phyloP scores from a whole-genome alignment of 345 rosid genomes.

The Populus ilicifolia region DNA sequence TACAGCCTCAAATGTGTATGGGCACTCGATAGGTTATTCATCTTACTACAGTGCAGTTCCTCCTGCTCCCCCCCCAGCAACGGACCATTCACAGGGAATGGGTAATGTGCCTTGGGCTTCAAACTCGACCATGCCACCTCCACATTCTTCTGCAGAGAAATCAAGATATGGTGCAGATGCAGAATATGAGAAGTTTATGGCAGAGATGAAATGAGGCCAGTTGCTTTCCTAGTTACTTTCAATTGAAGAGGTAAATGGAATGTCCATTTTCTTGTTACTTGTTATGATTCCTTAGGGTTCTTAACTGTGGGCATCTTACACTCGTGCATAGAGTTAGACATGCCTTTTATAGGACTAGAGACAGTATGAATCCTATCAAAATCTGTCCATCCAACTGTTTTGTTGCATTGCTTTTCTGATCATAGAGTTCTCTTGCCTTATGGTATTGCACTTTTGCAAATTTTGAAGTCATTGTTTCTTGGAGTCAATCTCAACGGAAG shows the following conservation, averaged over 20 bases:
- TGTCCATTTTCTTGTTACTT: neutral
- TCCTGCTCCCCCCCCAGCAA: conserved; percentile 41
- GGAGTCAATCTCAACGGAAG: too few relatives aligned
- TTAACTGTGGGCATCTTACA: neutral
- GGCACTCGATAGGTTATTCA: conserved; percentile 54
- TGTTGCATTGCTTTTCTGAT: neutral
- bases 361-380: neutral
- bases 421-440: neutral
- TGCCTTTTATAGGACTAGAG: neutral
- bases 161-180: conserved; percentile 63
- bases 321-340: neutral
- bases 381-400: neutral
- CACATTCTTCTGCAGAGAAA: conserved; percentile 39
- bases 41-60: conserved; percentile 76
- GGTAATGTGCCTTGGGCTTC: conserved; percentile 69
- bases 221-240: conserved; percentile 14
- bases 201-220: conserved; percentile 78
- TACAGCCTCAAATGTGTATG: conserved; percentile 48
- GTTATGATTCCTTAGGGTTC: neutral
- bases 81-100: conserved; percentile 56
- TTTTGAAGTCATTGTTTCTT: neutral
- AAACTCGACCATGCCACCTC: conserved; percentile 18
- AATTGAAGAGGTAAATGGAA: conserved; percentile 43
- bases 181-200: conserved; percentile 94
- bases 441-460: neutral